These are phyloP conservation scores for Aspergillus novofumigatus DNA, from an alignment of 2,329 filamentous ascomycete species.

Conservation along the genomic window DNA sequence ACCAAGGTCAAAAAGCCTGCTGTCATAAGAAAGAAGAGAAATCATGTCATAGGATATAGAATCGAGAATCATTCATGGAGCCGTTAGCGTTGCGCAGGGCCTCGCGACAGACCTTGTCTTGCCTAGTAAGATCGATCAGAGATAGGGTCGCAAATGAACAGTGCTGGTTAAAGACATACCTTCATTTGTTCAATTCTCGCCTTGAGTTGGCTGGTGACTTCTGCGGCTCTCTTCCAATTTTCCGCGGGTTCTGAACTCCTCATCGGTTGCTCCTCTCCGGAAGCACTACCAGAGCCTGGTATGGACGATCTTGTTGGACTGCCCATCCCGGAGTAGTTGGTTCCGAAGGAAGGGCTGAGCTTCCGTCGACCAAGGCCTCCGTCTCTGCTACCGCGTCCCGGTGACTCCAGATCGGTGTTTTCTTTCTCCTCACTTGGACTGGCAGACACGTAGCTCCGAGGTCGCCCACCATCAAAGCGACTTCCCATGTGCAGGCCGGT, in stretches of 20 bases:
- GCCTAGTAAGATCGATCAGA: conserved; percentile 27
- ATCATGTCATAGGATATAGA: conserved; percentile 15
- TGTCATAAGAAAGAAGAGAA: conserved; percentile 1
- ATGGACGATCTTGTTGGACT: conserved; percentile 37
- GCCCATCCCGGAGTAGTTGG: conserved; percentile 31
- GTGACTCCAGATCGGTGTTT: conserved; percentile 49
- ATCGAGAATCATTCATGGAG: conserved; percentile 17
- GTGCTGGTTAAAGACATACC: conserved; percentile 34
- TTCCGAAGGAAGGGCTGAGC: conserved; percentile 41
- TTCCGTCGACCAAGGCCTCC: conserved; percentile 38
- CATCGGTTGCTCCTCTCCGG: conserved; percentile 31
- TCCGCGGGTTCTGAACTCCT: conserved; percentile 60
- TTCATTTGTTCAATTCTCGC: conserved; percentile 99
- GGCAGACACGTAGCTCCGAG: conserved; percentile 41
- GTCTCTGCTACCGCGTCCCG: conserved; percentile 27
- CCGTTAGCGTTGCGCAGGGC: conserved; percentile 35
- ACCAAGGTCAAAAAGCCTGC: neutral
- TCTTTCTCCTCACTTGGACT: conserved; percentile 72
- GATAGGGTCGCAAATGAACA: neutral
- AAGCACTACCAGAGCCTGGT: conserved; percentile 33
- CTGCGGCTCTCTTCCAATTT: conserved; percentile 94
- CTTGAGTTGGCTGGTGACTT: conserved; percentile 96
- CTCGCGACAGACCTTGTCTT: conserved; percentile 42
- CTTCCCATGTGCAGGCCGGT: conserved; percentile 35
- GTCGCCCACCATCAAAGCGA: conserved; percentile 38